Evolutionary conservation across 495 filamentous ascomycete species (phyloP).

Genomic region (Neurospora africana): DNA sequence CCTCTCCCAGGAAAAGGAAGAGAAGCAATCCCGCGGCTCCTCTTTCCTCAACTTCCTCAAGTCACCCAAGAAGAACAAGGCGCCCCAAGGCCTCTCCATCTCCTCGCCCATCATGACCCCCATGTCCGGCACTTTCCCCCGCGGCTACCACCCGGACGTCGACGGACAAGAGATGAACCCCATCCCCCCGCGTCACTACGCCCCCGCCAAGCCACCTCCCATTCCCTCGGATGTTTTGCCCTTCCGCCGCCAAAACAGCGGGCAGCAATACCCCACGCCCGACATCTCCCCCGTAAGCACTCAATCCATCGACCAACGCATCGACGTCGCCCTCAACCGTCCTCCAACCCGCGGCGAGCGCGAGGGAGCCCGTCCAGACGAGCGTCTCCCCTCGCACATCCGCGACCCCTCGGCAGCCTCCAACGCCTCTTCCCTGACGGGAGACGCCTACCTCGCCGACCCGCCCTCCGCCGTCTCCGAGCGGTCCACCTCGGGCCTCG

Average conservation of each 20-base stretch:
- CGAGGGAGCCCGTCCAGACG: background rate
- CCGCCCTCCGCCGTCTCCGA: conserved; percentile 34
- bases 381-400: conserved; percentile 15
- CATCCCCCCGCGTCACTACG: conserved; percentile 41
- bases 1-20: conserved; percentile 26
- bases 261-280: conserved; percentile 31
- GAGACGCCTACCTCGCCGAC: conserved; percentile 16
- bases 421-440: conserved; percentile 2
- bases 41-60: conserved; percentile 43
- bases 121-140: conserved; percentile 40
- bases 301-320: conserved; percentile 37
- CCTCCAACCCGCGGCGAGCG: conserved; percentile 7
- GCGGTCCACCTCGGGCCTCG: conserved; percentile 27
- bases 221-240: conserved; percentile 33
- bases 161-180: conserved; percentile 41
- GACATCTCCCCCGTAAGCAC: conserved; percentile 39
- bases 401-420: conserved; percentile 25
- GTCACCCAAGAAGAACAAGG: conserved; percentile 38
- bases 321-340: conserved; percentile 24
- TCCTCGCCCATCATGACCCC: conserved; percentile 47
- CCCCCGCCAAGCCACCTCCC: conserved; percentile 32
- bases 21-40: conserved; percentile 36
- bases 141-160: conserved; percentile 10
- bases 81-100: conserved; percentile 32
- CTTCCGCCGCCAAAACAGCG: conserved; percentile 23